Conservation (phyloP, 2,329 filamentous ascomycete species). For the Fonsecaea monophora region DNA sequence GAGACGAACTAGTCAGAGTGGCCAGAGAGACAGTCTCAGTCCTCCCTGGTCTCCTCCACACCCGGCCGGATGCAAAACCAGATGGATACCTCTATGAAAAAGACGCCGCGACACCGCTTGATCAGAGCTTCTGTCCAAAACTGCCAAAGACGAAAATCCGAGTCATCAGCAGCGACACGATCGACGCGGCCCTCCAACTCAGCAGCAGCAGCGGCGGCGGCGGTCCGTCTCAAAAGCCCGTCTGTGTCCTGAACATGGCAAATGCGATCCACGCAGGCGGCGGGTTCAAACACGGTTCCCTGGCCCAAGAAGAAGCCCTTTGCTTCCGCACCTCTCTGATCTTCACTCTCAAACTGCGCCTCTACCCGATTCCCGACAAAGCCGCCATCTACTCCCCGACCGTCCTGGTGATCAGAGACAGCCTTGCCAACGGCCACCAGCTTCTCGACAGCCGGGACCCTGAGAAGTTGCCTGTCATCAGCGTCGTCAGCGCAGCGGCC, state of each 20-base stretch:
- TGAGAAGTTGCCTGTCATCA: conserved; percentile 58
- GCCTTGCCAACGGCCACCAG: conserved; percentile 54
- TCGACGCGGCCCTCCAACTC: conserved; percentile 61
- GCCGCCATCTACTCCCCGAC: conserved; percentile 66
- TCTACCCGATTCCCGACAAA: conserved; percentile 62
- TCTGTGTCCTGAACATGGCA: conserved; percentile 72
- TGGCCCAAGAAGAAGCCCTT: conserved; percentile 73
- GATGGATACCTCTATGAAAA: conserved; percentile 50
- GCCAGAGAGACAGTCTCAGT: conserved; percentile 58
- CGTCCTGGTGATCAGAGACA: conserved; percentile 65
- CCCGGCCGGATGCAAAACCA: conserved; percentile 51
- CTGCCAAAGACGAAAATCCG: conserved; percentile 49
- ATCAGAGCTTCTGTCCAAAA: conserved; percentile 52
- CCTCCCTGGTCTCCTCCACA: conserved; percentile 56
- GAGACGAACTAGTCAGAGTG: conserved; percentile 47
- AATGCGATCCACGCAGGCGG: conserved; percentile 66
- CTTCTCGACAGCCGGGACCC: conserved; percentile 52
- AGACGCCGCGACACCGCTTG: conserved; percentile 49
- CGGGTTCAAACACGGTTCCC: conserved; percentile 66
- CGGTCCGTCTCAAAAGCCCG: conserved; percentile 45
- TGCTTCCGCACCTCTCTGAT: conserved; percentile 65
- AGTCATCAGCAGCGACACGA: conserved; percentile 64
- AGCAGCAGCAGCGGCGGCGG: conserved; percentile 17
- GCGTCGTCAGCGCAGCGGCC: conserved; percentile 68
- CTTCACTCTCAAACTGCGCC: conserved; percentile 48